Conservation (phyloP, 192 early-diverging fungal species). For the Coemansia guatemalensis region DNA sequence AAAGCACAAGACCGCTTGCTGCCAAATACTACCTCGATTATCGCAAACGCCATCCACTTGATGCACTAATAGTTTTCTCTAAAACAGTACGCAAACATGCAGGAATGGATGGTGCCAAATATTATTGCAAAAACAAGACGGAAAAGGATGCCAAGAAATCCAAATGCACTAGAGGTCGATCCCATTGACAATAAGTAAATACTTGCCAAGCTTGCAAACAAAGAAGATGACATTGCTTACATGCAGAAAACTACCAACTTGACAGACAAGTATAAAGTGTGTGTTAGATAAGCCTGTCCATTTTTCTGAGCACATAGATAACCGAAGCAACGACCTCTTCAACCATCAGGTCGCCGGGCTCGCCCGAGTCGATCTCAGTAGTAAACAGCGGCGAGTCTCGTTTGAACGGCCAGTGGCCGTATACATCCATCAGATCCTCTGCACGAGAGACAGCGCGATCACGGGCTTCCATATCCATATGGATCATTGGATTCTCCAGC, state of each 20-base stretch:
- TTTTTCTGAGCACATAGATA: slow-evolving; percentile 83
- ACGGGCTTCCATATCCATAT: slow-evolving; percentile 79
- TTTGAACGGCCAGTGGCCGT: slow-evolving; percentile 72
- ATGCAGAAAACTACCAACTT: too few relatives aligned
- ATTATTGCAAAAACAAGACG: not conserved
- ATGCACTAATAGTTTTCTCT: too few relatives aligned
- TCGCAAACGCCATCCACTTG: too few relatives aligned
- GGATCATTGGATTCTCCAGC: slow-evolving; percentile 90
- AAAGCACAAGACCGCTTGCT: too few relatives aligned
- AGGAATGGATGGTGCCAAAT: too few relatives aligned
- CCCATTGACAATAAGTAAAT: not conserved
- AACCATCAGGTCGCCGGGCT: slow-evolving; percentile 56
- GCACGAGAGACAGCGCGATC: slow-evolving; percentile 87
- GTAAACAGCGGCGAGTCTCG: slow-evolving; percentile 59
- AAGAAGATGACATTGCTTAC: too few relatives aligned
- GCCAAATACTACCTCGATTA: too few relatives aligned
- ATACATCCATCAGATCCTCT: slow-evolving; percentile 88
- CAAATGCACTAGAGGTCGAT: not conserved
- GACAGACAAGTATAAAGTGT: not conserved
- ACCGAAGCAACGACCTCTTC: slow-evolving; percentile 75
- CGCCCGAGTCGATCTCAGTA: slow-evolving; percentile 55
- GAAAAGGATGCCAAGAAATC: not conserved
- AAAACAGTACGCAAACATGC: too few relatives aligned
- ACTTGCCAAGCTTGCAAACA: too few relatives aligned
- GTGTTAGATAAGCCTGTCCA: slow-evolving; percentile 79